These are phyloP conservation scores for Tetrapisispora pingtungensis DNA, from an alignment of 805 yeast genomes.

Conservation along the genomic window DNA sequence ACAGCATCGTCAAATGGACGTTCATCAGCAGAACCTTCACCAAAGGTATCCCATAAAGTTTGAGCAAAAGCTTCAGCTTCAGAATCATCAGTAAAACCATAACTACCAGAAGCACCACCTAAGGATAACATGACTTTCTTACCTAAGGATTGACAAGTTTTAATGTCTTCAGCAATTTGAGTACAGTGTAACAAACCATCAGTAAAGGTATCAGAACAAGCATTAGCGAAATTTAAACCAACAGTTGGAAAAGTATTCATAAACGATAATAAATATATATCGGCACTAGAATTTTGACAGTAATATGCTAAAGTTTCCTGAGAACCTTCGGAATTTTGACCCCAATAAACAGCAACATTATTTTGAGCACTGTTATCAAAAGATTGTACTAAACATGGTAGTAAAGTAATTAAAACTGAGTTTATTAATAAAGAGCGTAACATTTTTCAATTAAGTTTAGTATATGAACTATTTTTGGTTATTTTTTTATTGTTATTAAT, in stretches of 20 bases:
- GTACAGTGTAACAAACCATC: conserved; percentile 38
- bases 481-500: not conserved
- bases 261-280: conserved; percentile 64
- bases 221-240: conserved; percentile 48
- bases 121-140: conserved; percentile 68
- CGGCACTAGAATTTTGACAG: conserved; percentile 62
- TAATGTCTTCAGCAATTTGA: conserved; percentile 56
- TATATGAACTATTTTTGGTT: not conserved
- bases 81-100: conserved; percentile 75
- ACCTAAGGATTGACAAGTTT: conserved; percentile 68
- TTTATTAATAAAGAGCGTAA: not conserved
- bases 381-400: conserved; percentile 10
- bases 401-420: conserved; percentile 32
- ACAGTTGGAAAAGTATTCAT: conserved; percentile 48
- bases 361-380: conserved; percentile 34
- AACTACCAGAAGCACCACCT: conserved; percentile 67
- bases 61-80: conserved; percentile 60
- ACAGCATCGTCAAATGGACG: conserved; percentile 64
- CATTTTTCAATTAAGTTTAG: too few species aligned
- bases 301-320: conserved; percentile 40
- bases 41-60: conserved; percentile 53
- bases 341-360: conserved; percentile 82
- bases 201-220: conserved; percentile 33
- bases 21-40: conserved; percentile 46
- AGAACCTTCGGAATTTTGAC: conserved; percentile 67